A percentile compares a stretch with the other conserved stretches of the same genome.
These are phyloP conservation scores for Colletotrichum sp. DNA, from an alignment of 2,329 filamentous ascomycete species.

Conservation along the genomic window DNA sequence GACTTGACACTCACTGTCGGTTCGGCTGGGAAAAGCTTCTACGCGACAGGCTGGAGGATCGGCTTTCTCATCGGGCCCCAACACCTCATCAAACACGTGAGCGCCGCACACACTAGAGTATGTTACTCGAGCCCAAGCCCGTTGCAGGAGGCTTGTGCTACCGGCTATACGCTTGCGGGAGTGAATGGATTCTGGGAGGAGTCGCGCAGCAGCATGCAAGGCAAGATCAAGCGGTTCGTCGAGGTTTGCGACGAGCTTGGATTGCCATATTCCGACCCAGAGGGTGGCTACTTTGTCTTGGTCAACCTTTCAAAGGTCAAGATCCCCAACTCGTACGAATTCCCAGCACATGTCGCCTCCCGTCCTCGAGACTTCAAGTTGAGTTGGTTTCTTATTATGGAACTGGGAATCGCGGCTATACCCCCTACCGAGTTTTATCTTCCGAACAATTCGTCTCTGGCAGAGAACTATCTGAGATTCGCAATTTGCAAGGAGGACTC, in stretches of 20 bases:
- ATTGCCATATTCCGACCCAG: constrained; percentile 86
- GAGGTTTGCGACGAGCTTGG: constrained; percentile 77
- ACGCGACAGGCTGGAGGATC: constrained; percentile 95
- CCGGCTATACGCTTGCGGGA: constrained; percentile 86
- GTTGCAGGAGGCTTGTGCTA: constrained; percentile 88
- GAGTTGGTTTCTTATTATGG: constrained; percentile 95
- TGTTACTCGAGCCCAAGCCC: constrained; percentile 95
- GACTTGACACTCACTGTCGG: constrained; percentile 90
- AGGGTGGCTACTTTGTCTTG: constrained; percentile 97
- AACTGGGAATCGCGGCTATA: constrained; percentile 93
- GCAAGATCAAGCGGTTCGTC: constrained; percentile 87
- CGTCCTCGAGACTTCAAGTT: constrained; percentile 94
- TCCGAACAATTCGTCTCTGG: constrained; percentile 79
- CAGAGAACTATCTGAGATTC: constrained; percentile 92
- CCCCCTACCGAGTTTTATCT: constrained; percentile 98
- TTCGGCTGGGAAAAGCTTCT: constrained; percentile 97
- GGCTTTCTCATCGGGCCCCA: constrained; percentile 91
- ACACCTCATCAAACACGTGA: constrained; percentile 88
- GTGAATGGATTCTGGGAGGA: constrained; percentile 85
- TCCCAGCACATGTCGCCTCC: constrained; percentile 85
- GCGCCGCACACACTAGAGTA: constrained; percentile 92
- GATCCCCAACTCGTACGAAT: constrained; percentile 82
- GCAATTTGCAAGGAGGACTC: constrained; percentile 96
- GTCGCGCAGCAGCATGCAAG: constrained; percentile 85
- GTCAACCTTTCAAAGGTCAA: constrained; percentile 91